Percentiles rank a stretch among this genome's conserved stretches.
Conservation (phyloP, 2,329 filamentous ascomycete species). For the Dryadomyces quercus-mongolicae region DNA sequence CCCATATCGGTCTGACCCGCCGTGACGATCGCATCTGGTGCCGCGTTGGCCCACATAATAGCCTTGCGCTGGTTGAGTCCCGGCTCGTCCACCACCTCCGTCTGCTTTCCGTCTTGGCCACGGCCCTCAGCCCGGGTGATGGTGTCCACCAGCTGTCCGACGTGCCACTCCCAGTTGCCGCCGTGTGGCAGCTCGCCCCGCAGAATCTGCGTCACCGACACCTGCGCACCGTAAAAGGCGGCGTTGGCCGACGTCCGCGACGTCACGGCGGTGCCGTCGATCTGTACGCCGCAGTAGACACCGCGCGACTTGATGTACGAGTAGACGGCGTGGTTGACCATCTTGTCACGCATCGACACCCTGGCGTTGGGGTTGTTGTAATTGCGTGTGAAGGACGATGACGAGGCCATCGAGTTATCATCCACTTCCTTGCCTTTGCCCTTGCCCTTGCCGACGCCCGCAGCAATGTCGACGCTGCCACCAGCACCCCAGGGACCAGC, state of each 20-base stretch:
- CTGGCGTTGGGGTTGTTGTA: no score
- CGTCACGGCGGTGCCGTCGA: constrained; percentile 78
- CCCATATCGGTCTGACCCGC: not conserved
- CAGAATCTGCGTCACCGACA: constrained; percentile 35
- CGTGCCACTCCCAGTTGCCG: constrained; percentile 17
- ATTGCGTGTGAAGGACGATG: no score
- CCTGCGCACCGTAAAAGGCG: constrained; percentile 62
- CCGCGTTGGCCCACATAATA: constrained; percentile 4
- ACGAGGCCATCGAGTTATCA: not conserved
- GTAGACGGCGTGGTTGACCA: constrained; percentile 31
- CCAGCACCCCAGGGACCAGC: constrained; percentile 61
- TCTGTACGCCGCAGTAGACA: constrained; percentile 74
- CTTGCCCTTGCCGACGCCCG: constrained; percentile 14
- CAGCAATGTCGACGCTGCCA: constrained; percentile 52
- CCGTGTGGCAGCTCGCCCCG: constrained; percentile 30
- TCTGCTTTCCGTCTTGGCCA: not conserved
- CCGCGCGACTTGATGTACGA: constrained; percentile 79
- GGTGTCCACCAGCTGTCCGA: not conserved
- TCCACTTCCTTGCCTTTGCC: not conserved
- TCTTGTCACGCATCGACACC: not conserved
- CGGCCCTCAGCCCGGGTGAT: not conserved
- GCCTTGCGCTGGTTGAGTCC: not conserved
- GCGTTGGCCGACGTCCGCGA: constrained; percentile 84
- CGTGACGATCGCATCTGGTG: constrained; percentile 2
- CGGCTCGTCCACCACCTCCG: not conserved